Base-by-base conservation (phyloP, 495 filamentous ascomycete genomes). In the Neurospora sp. region DNA sequence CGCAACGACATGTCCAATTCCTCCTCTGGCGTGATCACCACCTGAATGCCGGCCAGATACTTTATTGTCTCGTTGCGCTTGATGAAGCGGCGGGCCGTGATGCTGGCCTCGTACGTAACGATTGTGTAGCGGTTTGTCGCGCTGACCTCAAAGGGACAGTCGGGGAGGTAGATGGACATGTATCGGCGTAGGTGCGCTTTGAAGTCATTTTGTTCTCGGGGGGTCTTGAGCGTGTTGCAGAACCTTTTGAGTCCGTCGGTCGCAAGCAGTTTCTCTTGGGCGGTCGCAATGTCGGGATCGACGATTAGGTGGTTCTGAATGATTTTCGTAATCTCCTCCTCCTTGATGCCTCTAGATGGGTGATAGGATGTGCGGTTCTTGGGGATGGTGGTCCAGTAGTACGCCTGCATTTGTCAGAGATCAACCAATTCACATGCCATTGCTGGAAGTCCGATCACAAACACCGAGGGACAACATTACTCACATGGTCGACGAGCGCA, bases 61-160 rank as follows among this genome's bases (percentile, higher is more conserved):
- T 96, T 98, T 82, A 99, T 89, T 61, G 90, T 88, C 76, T 98
- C 91, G 42, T 94, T 93, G 72, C 88, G 89, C 72, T 86, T 89
- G 76, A 98, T 94, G 69, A 83, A 87, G 70, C 87, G 90, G 42
- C 96, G 87, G 27, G 96, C 94, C n/a, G 90, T 93, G 44, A 97
- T 88, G 10, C 92, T 90, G 1, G 96, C 96, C 78, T 99, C 96
- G 69, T 93, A 91, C 20, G 90, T 90, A 40, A 88, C 88, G 40
- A 98, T 93, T n/a, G 94, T 95, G 82, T 98, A 99, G 59, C 96
- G 90, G 77, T 98, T 98, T 38, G 96, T 98, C 6, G 93, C 96
- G 39, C 89, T 91, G 48, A 98, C 93, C 79, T 99, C 96, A 77
- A 94, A 98, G 3, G 94, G 93, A 74, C 92, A 96, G 71, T 98